Evolutionary conservation across 2,329 filamentous ascomycete genomes (phyloP).

Genomic region (Xylariaceae sp.): DNA sequence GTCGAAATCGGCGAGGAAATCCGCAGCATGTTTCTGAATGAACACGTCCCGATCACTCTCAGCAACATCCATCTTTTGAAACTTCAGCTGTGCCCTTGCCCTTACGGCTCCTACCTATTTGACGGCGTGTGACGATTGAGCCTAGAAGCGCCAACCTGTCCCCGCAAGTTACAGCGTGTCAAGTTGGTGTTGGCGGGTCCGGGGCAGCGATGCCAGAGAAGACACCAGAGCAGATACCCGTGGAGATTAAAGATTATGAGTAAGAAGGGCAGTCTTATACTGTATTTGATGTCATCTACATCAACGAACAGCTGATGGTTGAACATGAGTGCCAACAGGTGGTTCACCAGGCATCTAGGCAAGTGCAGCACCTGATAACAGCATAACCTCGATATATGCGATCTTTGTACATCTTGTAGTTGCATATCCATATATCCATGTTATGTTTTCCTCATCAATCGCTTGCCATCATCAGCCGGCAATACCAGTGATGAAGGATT

Average conservation of each 20-base stretch:
- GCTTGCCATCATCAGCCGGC: too few relatives aligned
- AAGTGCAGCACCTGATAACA: too few relatives aligned
- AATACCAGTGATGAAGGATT: too few relatives aligned
- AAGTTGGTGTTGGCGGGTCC: not conserved
- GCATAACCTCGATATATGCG: too few relatives aligned
- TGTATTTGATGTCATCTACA: not conserved
- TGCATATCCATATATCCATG: too few relatives aligned
- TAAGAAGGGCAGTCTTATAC: not conserved
- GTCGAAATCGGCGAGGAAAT: slow-evolving; percentile 56
- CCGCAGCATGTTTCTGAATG: slow-evolving; percentile 55
- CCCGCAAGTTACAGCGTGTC: slow-evolving; percentile 6
- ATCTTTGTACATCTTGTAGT: too few relatives aligned
- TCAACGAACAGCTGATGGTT: not conserved
- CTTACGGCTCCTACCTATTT: not conserved
- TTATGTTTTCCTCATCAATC: too few relatives aligned
- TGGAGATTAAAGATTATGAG: not conserved
- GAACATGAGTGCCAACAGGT: too few relatives aligned
- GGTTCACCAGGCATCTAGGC: too few relatives aligned
- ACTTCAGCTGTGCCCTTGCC: not conserved
- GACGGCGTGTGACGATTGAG: not conserved
- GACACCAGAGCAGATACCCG: not conserved
- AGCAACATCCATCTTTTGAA: slow-evolving; percentile 49
- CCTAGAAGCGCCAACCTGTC: not conserved
- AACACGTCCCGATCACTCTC: slow-evolving; percentile 58
- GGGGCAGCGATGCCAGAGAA: not conserved